These are phyloP conservation scores for Citrullus mucosospermus DNA, from an alignment of 306 rosid genomes.

Conservation along the genomic window DNA sequence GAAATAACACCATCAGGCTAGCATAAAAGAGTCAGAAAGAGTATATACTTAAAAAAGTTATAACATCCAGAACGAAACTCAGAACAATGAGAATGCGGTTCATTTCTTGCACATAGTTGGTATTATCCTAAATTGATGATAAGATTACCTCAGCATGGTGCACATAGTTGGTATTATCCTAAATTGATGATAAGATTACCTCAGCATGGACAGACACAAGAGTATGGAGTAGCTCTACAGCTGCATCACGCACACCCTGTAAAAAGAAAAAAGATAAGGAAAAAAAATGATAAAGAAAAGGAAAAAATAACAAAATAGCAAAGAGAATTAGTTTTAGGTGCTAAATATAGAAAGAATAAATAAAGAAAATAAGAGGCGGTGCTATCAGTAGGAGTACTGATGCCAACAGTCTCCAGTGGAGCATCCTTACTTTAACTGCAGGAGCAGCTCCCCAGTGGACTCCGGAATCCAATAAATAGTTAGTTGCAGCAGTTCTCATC, in stretches of 20 bases:
- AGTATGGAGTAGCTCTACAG: slow-evolving; percentile 88
- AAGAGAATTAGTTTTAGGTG: neutral
- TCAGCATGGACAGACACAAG: slow-evolving; percentile 96
- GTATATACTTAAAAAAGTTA: neutral
- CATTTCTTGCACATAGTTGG: neutral
- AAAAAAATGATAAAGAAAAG: neutral
- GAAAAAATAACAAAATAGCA: neutral
- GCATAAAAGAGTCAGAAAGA: neutral
- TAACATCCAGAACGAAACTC: neutral
- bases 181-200: slow-evolving; percentile 36
- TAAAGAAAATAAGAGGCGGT: neutral
- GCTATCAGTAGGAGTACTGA: neutral
- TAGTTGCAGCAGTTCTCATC: slow-evolving; percentile 78
- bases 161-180: neutral
- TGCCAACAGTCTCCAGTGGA: neutral
- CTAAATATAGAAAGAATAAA: neutral
- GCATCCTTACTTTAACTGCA: slow-evolving; percentile 64
- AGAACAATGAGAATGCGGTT: neutral
- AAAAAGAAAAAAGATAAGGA: slow-evolving; percentile 3
- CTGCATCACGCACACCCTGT: slow-evolving; percentile 96
- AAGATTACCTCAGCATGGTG: slow-evolving; percentile 79
- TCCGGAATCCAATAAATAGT: slow-evolving; percentile 84
- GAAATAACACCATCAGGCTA: neutral
- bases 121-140: neutral
- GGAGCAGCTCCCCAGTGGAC: slow-evolving; percentile 97